phyloP scores from a whole-genome alignment of 768 basidiomycete species.

The Tricholoma bakamatsutake region DNA sequence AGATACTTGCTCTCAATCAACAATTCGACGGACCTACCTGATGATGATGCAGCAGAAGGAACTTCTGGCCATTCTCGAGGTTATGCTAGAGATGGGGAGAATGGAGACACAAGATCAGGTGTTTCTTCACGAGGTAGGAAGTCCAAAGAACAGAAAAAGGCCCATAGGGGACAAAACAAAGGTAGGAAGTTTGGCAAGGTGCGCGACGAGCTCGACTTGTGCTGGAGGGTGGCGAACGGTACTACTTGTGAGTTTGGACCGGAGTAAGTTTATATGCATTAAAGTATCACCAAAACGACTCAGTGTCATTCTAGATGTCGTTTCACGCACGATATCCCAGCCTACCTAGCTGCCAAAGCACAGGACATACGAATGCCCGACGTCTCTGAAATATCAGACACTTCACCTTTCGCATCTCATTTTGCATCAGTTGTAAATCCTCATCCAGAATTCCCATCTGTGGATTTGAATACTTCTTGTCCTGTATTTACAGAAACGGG shows the following conservation, averaged over 20 bases:
- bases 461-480: constrained; percentile 49
- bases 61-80: constrained; percentile 32
- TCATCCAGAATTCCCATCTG: constrained; percentile 29
- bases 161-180: constrained; percentile 78
- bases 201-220: constrained; percentile 76
- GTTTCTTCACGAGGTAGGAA: constrained; percentile 29
- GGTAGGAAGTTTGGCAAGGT: constrained; percentile 72
- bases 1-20: constrained; percentile 29
- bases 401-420: constrained; percentile 46
- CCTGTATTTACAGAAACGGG: constrained; percentile 66
- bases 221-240: constrained; percentile 73
- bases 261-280: constrained; percentile 37
- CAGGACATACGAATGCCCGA: constrained; percentile 62
- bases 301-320: constrained; percentile 48
- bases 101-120: constrained; percentile 16
- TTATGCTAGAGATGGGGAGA: constrained; percentile 17
- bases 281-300: not conserved
- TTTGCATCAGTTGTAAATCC: constrained; percentile 20
- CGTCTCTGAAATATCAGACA: constrained; percentile 33
- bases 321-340: constrained; percentile 69
- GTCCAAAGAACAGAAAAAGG: constrained; percentile 66
- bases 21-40: constrained; percentile 19
- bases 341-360: constrained; percentile 74
- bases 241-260: constrained; percentile 64
- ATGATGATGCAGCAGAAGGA: constrained; percentile 57